Evolutionary conservation across 2,329 filamentous ascomycete genomes (phyloP).

Genomic region (Colletotrichum coccodes): DNA sequence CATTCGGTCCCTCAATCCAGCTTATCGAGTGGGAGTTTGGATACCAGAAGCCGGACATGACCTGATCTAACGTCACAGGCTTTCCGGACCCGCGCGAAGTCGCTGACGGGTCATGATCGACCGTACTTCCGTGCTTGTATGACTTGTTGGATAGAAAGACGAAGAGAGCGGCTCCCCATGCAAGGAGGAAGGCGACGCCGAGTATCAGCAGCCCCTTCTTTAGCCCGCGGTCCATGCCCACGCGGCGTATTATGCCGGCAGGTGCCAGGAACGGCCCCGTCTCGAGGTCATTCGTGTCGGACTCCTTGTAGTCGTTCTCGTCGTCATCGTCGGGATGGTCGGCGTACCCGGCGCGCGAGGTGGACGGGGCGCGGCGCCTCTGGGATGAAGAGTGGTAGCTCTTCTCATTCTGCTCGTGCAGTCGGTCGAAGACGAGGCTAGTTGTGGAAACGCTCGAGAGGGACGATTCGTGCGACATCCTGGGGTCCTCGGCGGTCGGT

Average conservation of each 20-base stretch:
- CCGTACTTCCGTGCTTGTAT: constrained; percentile 71
- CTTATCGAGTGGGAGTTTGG: constrained; percentile 73
- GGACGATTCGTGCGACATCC: constrained; percentile 64
- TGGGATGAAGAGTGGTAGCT: constrained; percentile 35
- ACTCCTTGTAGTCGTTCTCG: constrained; percentile 44
- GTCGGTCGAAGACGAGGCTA: constrained; percentile 82
- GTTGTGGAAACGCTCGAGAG: constrained; percentile 84
- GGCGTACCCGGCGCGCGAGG: constrained; percentile 41
- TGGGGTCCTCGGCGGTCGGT: constrained; percentile 34
- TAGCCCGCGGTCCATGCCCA: constrained; percentile 73
- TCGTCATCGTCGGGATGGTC: constrained; percentile 54
- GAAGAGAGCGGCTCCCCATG: constrained; percentile 75
- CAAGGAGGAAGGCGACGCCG: constrained; percentile 68
- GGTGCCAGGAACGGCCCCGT: constrained; percentile 62
- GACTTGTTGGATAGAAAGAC: constrained; percentile 73
- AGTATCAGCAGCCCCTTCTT: constrained; percentile 71
- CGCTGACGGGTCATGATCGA: constrained; percentile 75
- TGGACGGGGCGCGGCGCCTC: constrained; percentile 17
- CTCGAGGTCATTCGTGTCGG: constrained; percentile 57
- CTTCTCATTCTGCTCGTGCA: constrained; percentile 66
- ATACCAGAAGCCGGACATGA: constrained; percentile 73
- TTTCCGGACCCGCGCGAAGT: constrained; percentile 74
- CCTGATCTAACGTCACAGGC: constrained; percentile 77
- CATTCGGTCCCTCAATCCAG: constrained; percentile 80
- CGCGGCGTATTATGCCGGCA: constrained; percentile 48